Evolutionary conservation across 2,329 filamentous ascomycete species (phyloP).

Genomic region (Elsinoe perseae): DNA sequence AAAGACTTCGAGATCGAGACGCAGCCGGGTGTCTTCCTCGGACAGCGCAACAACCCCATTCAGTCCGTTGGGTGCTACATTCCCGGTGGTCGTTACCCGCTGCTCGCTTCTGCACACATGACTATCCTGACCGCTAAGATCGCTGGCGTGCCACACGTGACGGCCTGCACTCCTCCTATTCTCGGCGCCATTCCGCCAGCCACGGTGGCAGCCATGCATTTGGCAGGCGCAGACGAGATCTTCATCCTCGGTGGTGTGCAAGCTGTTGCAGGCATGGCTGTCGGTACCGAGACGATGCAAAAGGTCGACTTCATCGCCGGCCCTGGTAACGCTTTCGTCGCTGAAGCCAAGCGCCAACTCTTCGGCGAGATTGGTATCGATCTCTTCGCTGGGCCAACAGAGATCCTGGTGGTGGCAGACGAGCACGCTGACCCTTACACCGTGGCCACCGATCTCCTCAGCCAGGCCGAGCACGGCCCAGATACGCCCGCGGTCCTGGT

Average conservation of each 20-base stretch:
- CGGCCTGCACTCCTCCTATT: conserved; percentile 47
- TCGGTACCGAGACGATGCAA: conserved; percentile 42
- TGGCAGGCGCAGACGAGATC: conserved; percentile 46
- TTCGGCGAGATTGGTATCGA: conserved; percentile 50
- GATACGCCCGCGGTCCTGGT: conserved; percentile 46
- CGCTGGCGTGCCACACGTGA: conserved; percentile 45
- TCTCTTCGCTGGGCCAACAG: conserved; percentile 47
- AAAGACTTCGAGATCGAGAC: conserved; percentile 48
- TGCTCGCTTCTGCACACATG: conserved; percentile 49
- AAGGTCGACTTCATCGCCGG: conserved; percentile 49
- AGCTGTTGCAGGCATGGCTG: conserved; percentile 46
- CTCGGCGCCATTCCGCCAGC: conserved; percentile 41
- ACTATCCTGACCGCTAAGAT: conserved; percentile 50
- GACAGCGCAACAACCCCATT: conserved; percentile 46
- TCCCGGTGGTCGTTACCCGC: conserved; percentile 46
- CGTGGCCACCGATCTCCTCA: conserved; percentile 41
- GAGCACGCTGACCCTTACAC: conserved; percentile 39
- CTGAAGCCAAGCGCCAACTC: conserved; percentile 46
- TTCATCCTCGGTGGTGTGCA: conserved; percentile 47
- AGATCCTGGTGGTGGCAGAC: conserved; percentile 46
- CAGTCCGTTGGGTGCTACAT: conserved; percentile 42
- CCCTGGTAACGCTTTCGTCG: conserved; percentile 49
- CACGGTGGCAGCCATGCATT: conserved; percentile 45
- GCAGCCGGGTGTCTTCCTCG: conserved; percentile 43
- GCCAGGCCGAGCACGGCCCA: conserved; percentile 46